Base-by-base conservation (phyloP, 148 eudicot genomes). In the Rhododendron henanense region DNA sequence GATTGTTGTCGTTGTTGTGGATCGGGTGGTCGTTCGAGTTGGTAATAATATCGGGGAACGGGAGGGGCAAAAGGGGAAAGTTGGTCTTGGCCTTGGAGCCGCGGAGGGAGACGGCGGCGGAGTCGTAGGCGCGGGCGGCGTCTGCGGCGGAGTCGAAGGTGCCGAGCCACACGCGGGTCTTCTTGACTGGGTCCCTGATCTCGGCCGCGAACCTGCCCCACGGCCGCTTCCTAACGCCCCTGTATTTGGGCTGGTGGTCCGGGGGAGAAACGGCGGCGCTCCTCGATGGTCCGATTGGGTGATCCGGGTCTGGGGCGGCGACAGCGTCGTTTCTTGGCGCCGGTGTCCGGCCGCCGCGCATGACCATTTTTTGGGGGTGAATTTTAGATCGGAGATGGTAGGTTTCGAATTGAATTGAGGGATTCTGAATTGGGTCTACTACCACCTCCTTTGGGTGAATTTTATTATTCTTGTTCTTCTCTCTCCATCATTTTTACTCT, bases 141-240 rank as follows among this genome's bases (percentile, higher is more conserved):
- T 88, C 94, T 65, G 85, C 91, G 5, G 95, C 93, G 35, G 95
- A 92, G 81, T 93, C 95, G 53, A 93, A 93, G 67, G 95, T 71
- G 65, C 95, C 95, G 9, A 93, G 88, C 95, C 95, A 93, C 65
- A 93, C 95, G 4, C 95, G 91, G 5, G 93, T 86, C 81, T 92
- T 92, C 90, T 93, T 92, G 90, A 88, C 82, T 18, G 95, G 95
- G 85, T 93, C 95, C 69, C 95, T 85, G 89, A 93, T 93, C 93
- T 93, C 95, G 33, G 95, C 94, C 1, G 95, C 95, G 86, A 85
- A 93, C 23, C 91, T 87, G 19, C 95, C 95, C 95, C 95, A 93
- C 13, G 94, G 95, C 18, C 95, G 91, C 86, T 88, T 89, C 2
- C 95, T 85, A 1, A 93, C 94, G 9, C 95, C 95, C 0, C 95